These are phyloP conservation scores for Dactylellina parvicollis DNA, from an alignment of 2,329 filamentous ascomycete genomes.

Conservation along the genomic window DNA sequence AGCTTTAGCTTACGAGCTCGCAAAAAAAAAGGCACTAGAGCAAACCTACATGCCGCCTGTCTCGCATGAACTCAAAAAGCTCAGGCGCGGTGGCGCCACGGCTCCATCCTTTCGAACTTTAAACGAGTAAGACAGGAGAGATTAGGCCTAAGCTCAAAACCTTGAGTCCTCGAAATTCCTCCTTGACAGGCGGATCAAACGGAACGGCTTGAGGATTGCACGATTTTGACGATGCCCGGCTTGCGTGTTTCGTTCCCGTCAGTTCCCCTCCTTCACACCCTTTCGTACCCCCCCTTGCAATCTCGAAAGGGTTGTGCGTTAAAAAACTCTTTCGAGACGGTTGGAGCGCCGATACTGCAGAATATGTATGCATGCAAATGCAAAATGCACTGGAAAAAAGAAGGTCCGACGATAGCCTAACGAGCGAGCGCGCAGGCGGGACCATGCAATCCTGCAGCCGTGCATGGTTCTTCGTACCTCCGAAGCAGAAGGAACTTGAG, in stretches of 20 bases:
- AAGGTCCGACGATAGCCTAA: constrained; percentile 54
- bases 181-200: constrained; percentile 49
- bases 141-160: constrained; percentile 32
- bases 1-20: constrained; percentile 40
- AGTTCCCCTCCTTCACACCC: constrained; percentile 17
- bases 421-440: constrained; percentile 51
- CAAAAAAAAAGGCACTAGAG: constrained; percentile 48
- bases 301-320: constrained; percentile 28
- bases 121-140: constrained; percentile 24
- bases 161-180: constrained; percentile 5
- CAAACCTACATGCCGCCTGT: constrained; percentile 35
- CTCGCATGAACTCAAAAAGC: constrained; percentile 41
- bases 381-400: constrained; percentile 51
- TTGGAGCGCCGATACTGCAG: constrained; percentile 39
- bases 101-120: constrained; percentile 21
- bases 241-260: constrained; percentile 50
- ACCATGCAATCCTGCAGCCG: constrained; percentile 42
- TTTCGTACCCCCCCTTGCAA: constrained; percentile 19
- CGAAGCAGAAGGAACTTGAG: constrained; percentile 37
- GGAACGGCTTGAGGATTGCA: constrained; percentile 42
- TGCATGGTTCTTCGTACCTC: constrained; percentile 40
- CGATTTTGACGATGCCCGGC: constrained; percentile 44
- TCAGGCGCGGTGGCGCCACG: constrained; percentile 46
- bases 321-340: constrained; percentile 31
- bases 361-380: constrained; percentile 49